Percentiles rank a stretch among this genome's conserved stretches.
These are phyloP conservation scores for Pyrus hybrid DNA, from an alignment of 331 rosid species.

Conservation along the genomic window DNA sequence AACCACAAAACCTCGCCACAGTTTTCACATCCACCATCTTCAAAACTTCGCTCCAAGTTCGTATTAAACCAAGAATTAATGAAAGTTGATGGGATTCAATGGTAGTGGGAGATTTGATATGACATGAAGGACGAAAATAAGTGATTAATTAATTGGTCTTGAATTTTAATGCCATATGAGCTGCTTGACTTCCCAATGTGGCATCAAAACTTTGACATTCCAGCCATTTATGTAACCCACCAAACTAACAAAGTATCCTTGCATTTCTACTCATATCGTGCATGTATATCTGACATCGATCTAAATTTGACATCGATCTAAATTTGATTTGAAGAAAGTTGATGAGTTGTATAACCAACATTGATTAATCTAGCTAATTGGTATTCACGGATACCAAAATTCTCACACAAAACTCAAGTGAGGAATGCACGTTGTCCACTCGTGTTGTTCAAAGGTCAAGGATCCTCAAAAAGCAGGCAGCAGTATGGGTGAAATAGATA, in stretches of 20 bases:
- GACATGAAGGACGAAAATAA: background rate
- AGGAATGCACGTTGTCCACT: background rate
- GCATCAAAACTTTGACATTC: conserved; percentile 11
- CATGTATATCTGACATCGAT: background rate
- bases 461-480: background rate
- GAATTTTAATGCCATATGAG: background rate
- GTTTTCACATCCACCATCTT: background rate
- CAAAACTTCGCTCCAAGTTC: background rate
- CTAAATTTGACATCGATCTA: background rate
- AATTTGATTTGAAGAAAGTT: background rate
- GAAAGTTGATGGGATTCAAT: background rate
- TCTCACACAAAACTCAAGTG: background rate
- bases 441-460: background rate
- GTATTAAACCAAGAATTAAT: background rate
- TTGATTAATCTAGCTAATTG: background rate
- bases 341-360: background rate
- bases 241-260: conserved; percentile 6
- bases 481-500: background rate
- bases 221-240: conserved; percentile 16
- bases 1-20: conserved; percentile 2
- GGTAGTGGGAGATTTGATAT: background rate
- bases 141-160: background rate
- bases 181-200: background rate
- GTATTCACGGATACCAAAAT: background rate
- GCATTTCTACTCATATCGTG: background rate